phyloP scores from a whole-genome alignment of 1,284 basidiomycete species.

The Apiotrichum mycotoxinovorans region DNA sequence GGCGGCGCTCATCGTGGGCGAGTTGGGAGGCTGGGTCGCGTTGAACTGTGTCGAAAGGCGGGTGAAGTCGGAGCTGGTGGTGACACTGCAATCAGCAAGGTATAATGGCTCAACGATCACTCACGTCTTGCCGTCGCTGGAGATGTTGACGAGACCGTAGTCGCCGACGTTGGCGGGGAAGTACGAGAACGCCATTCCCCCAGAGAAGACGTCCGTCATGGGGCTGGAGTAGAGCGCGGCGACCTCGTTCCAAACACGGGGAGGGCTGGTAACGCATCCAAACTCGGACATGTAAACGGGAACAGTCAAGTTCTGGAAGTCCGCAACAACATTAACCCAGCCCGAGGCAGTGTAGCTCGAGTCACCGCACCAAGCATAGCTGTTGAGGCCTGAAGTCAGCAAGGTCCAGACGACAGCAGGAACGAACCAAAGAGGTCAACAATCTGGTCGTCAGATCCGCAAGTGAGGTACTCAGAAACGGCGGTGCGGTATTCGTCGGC shows the following conservation, averaged over 20 bases:
- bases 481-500: constrained; percentile 62
- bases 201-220: constrained; percentile 77
- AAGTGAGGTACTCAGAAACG: constrained; percentile 75
- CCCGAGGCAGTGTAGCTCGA: constrained; percentile 58
- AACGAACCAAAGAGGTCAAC: constrained; percentile 84
- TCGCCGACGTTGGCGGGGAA: constrained; percentile 68
- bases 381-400: constrained; percentile 40
- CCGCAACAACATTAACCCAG: constrained; percentile 50
- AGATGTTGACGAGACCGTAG: constrained; percentile 80
- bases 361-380: constrained; percentile 70
- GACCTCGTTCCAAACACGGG: constrained; percentile 77
- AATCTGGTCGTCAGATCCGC: constrained; percentile 65
- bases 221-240: constrained; percentile 65
- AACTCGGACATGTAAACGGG: constrained; percentile 88
- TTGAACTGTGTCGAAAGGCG: constrained; percentile 64
- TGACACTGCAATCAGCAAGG: constrained; percentile 28
- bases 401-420: constrained; percentile 57
- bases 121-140: constrained; percentile 43
- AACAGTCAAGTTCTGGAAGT: constrained; percentile 61
- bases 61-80: constrained; percentile 56
- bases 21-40: constrained; percentile 60
- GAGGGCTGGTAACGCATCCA: constrained; percentile 64
- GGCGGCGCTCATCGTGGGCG: constrained; percentile 60
- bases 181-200: constrained; percentile 72
- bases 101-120: constrained; percentile 8